A percentile compares a stretch with the other conserved stretches of the same genome.
Conservation (phyloP, 805 yeast genomes). For the Blastobotrys terrestris region DNA sequence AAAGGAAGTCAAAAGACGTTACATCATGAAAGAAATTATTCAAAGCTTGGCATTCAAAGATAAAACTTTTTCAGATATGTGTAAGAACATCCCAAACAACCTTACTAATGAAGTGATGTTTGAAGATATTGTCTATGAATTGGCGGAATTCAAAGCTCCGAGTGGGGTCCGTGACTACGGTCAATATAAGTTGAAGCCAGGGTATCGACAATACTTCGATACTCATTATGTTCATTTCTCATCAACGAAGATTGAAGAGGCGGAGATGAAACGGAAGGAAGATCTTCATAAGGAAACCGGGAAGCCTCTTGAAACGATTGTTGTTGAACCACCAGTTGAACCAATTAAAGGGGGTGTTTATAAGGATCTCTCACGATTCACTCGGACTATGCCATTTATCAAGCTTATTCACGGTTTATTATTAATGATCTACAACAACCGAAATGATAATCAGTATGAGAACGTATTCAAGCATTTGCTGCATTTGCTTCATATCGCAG, state of each 20-base stretch:
- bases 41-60: conserved; percentile 78
- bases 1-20: conserved; percentile 41
- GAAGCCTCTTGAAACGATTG: conserved; percentile 42
- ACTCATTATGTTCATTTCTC: conserved; percentile 78
- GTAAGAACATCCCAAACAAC: conserved; percentile 68
- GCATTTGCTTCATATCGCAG: conserved; percentile 64
- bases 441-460: conserved; percentile 43
- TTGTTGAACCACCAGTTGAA: conserved; percentile 47
- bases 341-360: conserved; percentile 28
- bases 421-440: conserved; percentile 17
- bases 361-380: conserved; percentile 24
- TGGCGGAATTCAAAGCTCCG: conserved; percentile 61
- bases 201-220: conserved; percentile 51
- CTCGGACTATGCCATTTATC: conserved; percentile 25
- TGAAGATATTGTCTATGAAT: conserved; percentile 50
- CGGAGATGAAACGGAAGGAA: conserved; percentile 56
- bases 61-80: conserved; percentile 62
- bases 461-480: conserved; percentile 51
- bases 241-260: conserved; percentile 77
- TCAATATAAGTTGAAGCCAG: conserved; percentile 58
- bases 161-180: conserved; percentile 53
- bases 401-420: conserved; percentile 18
- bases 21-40: conserved; percentile 64
- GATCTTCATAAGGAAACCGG: conserved; percentile 35
- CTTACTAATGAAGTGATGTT: conserved; percentile 66